phyloP scores from a whole-genome alignment of 2,329 filamentous ascomycete genomes.

The Aspergillus hiratsukae region DNA sequence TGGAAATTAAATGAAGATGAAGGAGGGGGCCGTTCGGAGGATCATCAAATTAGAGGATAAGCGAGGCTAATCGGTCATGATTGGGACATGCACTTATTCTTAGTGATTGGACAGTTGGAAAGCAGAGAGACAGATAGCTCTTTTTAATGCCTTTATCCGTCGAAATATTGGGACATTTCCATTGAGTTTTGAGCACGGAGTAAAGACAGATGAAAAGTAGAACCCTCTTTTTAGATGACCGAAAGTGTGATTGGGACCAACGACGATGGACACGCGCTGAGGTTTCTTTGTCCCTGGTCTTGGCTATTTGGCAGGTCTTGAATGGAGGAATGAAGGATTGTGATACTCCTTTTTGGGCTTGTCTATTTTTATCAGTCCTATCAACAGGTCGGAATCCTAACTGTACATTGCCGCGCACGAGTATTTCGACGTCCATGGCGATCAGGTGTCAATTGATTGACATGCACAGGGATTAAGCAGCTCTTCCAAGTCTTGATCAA shows the following conservation, averaged over 20 bases:
- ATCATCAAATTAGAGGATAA: neutral
- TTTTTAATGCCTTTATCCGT: neutral
- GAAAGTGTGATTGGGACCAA: neutral
- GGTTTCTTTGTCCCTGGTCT: neutral
- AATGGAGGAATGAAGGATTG: conserved; percentile 1
- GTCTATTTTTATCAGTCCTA: neutral
- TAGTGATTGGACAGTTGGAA: neutral
- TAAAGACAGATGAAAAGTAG: neutral
- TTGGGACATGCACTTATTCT: neutral
- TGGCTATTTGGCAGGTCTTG: neutral
- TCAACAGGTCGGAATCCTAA: neutral
- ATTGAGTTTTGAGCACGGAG: neutral
- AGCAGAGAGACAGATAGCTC: neutral
- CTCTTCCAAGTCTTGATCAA: neutral
- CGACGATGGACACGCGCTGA: neutral
- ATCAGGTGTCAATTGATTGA: neutral
- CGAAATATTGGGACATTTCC: neutral
- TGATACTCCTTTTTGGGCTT: neutral
- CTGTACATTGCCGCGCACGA: neutral
- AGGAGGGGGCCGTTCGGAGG: neutral
- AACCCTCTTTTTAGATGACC: no score
- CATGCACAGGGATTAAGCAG: neutral
- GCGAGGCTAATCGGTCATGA: neutral
- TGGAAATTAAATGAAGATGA: neutral
- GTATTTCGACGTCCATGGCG: neutral